Conservation (phyloP, 495 filamentous ascomycete species). For the Penicillium malachiteum region DNA sequence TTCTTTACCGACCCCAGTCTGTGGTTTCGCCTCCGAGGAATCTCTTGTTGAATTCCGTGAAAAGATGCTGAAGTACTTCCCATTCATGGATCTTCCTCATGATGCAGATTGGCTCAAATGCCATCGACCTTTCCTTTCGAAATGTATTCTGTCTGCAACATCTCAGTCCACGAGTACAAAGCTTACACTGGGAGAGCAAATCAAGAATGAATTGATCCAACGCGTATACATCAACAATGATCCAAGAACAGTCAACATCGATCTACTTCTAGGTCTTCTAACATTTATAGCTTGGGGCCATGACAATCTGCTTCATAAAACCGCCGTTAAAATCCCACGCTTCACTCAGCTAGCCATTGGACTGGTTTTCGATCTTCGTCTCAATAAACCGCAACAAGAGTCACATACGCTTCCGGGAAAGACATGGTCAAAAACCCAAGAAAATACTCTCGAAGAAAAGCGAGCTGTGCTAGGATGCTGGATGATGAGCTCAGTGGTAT, state of each 20-base stretch:
- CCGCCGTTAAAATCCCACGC: slow-evolving; percentile 29
- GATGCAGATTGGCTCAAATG: slow-evolving; percentile 33
- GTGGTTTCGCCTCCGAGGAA: slow-evolving; percentile 29
- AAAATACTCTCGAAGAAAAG: slow-evolving; percentile 39
- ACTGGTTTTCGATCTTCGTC: slow-evolving; percentile 47
- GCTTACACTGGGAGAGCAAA: slow-evolving; percentile 23
- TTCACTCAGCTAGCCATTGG: slow-evolving; percentile 48
- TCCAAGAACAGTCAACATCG: slow-evolving; percentile 33
- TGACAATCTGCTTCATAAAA: slow-evolving; percentile 14
- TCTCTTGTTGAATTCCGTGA: slow-evolving; percentile 33
- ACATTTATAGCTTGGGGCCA: slow-evolving; percentile 36
- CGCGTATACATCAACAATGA: slow-evolving; percentile 44
- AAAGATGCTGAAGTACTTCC: slow-evolving; percentile 34
- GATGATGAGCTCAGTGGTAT: slow-evolving; percentile 25
- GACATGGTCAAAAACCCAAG: neutral
- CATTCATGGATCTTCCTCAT: slow-evolving; percentile 38
- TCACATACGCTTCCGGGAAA: slow-evolving; percentile 14
- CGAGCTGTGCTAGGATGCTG: slow-evolving; percentile 50
- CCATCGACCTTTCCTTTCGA: slow-evolving; percentile 45
- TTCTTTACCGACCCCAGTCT: slow-evolving; percentile 31
- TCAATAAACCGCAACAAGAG: slow-evolving; percentile 43
- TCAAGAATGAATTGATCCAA: slow-evolving; percentile 38
- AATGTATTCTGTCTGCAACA: slow-evolving; percentile 40
- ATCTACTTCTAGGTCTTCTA: slow-evolving; percentile 50
- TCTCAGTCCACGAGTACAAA: slow-evolving; percentile 31